Evolutionary conservation across 441 rosid species (phyloP).

Genomic region (Heliophila coronopifolia): DNA sequence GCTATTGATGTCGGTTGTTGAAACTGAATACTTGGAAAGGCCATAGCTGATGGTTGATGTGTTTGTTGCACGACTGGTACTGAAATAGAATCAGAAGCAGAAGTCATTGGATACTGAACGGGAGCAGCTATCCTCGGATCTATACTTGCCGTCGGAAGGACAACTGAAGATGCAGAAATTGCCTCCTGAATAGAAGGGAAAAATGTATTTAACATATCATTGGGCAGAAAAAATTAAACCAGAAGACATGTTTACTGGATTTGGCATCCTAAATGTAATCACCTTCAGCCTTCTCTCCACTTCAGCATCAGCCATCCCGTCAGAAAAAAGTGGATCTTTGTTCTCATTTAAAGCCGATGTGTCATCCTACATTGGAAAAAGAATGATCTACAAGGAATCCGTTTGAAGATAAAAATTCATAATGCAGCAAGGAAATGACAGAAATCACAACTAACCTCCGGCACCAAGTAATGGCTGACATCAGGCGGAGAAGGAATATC

Average conservation of each 20-base stretch:
- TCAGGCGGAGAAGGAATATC: slow-evolving; percentile 83
- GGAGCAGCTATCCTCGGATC: slow-evolving; percentile 61
- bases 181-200: slow-evolving; percentile 55
- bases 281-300: slow-evolving; percentile 86
- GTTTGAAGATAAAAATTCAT: slow-evolving; percentile 1
- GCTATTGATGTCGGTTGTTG: slow-evolving; percentile 42
- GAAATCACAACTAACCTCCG: slow-evolving; percentile 63
- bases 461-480: slow-evolving; percentile 82
- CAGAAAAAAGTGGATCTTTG: slow-evolving; percentile 63
- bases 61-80: slow-evolving; percentile 28
- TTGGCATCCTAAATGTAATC: slow-evolving; percentile 13
- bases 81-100: slow-evolving; percentile 48
- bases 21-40: slow-evolving; percentile 51
- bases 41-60: slow-evolving; percentile 39
- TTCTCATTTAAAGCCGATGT: slow-evolving; percentile 54
- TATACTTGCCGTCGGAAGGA: slow-evolving; percentile 44
- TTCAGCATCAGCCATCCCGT: slow-evolving; percentile 84
- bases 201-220: slow-evolving; percentile 5
- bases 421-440: slow-evolving; percentile 2
- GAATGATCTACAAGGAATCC: slow-evolving; percentile 13
- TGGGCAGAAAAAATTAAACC: not conserved
- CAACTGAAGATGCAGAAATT: slow-evolving; percentile 53
- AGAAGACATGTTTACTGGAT: slow-evolving; percentile 5
- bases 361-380: slow-evolving; percentile 57
- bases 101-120: slow-evolving; percentile 51